Conservation (phyloP, 176 grass and related monocot genomes). For the Aegilops sharonensis region DNA sequence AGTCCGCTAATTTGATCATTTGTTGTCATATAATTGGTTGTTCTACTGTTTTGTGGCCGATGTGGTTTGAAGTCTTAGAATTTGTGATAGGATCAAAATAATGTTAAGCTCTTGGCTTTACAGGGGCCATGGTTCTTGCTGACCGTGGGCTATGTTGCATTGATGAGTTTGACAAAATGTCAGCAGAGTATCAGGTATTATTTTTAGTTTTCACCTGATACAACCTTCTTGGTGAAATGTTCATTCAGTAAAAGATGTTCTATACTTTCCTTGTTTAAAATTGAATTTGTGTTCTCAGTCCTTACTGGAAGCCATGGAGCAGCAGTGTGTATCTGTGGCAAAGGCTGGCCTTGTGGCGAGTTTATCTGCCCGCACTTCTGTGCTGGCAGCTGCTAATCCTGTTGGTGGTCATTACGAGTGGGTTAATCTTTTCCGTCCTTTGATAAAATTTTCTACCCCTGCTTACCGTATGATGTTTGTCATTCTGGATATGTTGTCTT, state of each 20-base stretch:
- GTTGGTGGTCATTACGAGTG: slow-evolving; percentile 94
- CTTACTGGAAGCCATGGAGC: slow-evolving; percentile 98
- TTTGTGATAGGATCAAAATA: neutral
- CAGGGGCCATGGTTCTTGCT: slow-evolving; percentile 96
- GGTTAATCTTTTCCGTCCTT: slow-evolving; percentile 48
- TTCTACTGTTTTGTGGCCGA: neutral
- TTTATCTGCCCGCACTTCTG: slow-evolving; percentile 83
- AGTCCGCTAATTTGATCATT: neutral
- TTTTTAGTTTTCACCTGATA: slow-evolving; percentile 9
- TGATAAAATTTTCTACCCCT: neutral
- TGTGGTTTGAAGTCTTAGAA: slow-evolving; percentile 17
- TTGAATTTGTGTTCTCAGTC: slow-evolving; percentile 58
- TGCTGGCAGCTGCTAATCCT: slow-evolving; percentile 95
- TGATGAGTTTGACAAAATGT: slow-evolving; percentile 99
- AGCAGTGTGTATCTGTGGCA: slow-evolving; percentile 96
- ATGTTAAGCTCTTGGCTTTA: neutral
- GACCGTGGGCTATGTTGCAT: slow-evolving; percentile 93
- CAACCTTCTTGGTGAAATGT: slow-evolving; percentile 15
- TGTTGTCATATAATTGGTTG: neutral
- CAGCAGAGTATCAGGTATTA: slow-evolving; percentile 81
- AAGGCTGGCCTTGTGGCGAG: slow-evolving; percentile 97
- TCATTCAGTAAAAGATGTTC: neutral
- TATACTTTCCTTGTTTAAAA: slow-evolving; percentile 20
- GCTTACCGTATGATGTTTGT: neutral
- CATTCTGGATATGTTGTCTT: slow-evolving; percentile 1